Evolutionary conservation across 2,329 filamentous ascomycete genomes (phyloP).

Genomic region (Xylariales sp.): DNA sequence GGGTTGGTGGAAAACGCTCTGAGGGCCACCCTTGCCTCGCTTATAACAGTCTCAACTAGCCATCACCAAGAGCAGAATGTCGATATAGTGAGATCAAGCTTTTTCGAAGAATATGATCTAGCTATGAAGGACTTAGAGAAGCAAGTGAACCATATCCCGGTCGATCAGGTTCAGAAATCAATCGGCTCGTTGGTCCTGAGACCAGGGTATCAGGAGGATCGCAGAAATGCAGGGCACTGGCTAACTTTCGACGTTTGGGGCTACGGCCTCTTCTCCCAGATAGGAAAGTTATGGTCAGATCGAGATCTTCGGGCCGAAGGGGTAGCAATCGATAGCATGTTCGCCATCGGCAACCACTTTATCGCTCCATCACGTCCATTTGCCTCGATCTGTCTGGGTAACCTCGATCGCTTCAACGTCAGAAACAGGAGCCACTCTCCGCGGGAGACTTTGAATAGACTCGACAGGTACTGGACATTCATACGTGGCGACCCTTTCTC

Average conservation of each 20-base stretch:
- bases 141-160: neutral
- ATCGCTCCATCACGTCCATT: neutral
- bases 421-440: neutral
- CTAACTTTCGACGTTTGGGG: constrained; percentile 10
- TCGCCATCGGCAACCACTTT: neutral
- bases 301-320: constrained; percentile 14
- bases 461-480: too few species aligned
- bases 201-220: too few species aligned
- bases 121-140: neutral
- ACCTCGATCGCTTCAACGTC: neutral
- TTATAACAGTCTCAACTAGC: too few species aligned
- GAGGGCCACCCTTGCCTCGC: neutral
- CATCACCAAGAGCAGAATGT: too few species aligned
- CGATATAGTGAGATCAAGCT: neutral
- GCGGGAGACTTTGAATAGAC: too few species aligned
- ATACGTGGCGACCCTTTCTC: too few species aligned
- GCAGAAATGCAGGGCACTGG: neutral
- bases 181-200: neutral
- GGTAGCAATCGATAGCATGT: constrained; percentile 2
- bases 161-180: neutral
- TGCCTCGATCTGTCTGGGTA: neutral
- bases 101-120: neutral
- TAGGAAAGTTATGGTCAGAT: constrained; percentile 14
- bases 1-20: neutral
- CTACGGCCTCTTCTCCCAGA: constrained; percentile 16